Evolutionary conservation across 352 stramenopile species (phyloP), one percentile per base, ranked within the genome.

Genomic region (Sclerospora graminicola): DNA sequence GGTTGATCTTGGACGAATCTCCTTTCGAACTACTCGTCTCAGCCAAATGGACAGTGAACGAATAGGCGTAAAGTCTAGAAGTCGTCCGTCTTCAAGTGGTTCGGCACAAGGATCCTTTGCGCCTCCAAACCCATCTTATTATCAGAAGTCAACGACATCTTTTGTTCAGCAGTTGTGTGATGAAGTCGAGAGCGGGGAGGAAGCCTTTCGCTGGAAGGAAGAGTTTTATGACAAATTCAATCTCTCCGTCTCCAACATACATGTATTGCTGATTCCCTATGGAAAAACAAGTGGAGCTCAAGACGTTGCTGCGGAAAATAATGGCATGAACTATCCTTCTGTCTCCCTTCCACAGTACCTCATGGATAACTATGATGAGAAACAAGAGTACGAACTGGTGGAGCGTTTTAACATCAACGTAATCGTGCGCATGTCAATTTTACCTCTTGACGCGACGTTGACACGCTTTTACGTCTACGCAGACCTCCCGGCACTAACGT

Each of bases 181-280:
- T 53, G 82, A 94, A 58, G 77, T 75, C 1, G 82, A 94, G 36
- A 75, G 65, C 52, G 82, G 80, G 16, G 77, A 94, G 58, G 76
- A 77, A 0, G 77, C 79, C 5, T 84, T 89, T 50, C 82, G 77
- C 14, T 94, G 82, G 82, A 94, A 94, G 39, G 82, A 94, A 54
- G 82, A 91, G 34, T 94, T 94, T 41, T 94, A 94, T 48, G 82
- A 94, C 62, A 94, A 91, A 54, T 94, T 94, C 51, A 84, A 69
- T 16, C 58, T 91, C 15, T 79, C 75, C 4, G 51, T 94, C 31
- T 79, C 75, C 23, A 90, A 94, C 45, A 63, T 94, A 41, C 75
- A 94, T 42, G 70, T 91, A 7, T 60, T 91, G 0, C 46, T 94
- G 35, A 69, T 94, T 32, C 82, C 82, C 15, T 79, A 84, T 33